Base-by-base conservation (phyloP, 2,329 filamentous ascomycete genomes). In the Aspergillus sp. region DNA sequence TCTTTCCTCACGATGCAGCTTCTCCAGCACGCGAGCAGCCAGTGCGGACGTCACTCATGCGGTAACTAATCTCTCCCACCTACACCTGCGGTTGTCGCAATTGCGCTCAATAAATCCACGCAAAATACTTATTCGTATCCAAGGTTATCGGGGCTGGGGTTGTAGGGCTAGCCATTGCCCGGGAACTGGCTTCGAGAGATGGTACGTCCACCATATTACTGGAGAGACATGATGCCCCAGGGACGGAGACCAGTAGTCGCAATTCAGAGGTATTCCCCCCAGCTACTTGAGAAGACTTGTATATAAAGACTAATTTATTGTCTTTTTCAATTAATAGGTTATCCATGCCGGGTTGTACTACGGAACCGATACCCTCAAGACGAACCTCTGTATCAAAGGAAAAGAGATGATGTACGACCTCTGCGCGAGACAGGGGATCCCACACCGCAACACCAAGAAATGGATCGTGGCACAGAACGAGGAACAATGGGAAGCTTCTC, bases 281-380 rank as follows among this genome's bases (percentile, higher is more conserved):
- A 5, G 27, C 35, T 12, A 38, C 32, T 27, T 10, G n/a, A n/a
- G n/a, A n/a, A n/a, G n/a, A n/a, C n/a, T n/a, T n/a, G n/a, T n/a
- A n/a, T n/a, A n/a, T n/a, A n/a, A n/a, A n/a, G n/a, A n/a, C 12
- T 27, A 19, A 27, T 35, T 37, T 32, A 37, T n/a, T 11, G 5
- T n/a, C 27, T 40, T 26, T 41, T 32, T 5, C 35, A 5, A 42
- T 33, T 32, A 13, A 6, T 47, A 82, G 79, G 91, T 97, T 43
- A 94, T 98, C 56, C 93, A 98, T 65, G 93, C 88, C 1, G 93
- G 93, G 10, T 78, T 97, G 51, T 97, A 96, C 76, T 96, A 96
- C 67, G 88, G 86, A 11, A 63, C 75, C 5, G 67, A 71, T 33
- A 85, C 83, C 1, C 79, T 96, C 42, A 98, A 98, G 70, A 89